Evolutionary conservation across 2,329 filamentous ascomycete species (phyloP).

Genomic region (Cercospora sojina): DNA sequence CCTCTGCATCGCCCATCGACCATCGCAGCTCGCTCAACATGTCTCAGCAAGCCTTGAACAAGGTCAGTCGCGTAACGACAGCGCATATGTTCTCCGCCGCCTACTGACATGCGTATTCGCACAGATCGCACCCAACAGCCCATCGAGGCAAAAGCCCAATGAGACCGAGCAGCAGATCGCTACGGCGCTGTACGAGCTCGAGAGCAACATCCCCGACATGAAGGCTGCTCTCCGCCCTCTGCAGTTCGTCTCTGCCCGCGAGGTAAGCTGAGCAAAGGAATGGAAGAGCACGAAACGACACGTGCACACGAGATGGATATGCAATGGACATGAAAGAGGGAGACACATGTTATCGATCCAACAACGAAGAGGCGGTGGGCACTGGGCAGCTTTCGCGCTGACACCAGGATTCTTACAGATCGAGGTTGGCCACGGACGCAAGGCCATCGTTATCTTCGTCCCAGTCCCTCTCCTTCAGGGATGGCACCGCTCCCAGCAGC

Average conservation of each 20-base stretch:
- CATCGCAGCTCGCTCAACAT: slow-evolving; percentile 48
- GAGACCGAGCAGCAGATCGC: slow-evolving; percentile 98
- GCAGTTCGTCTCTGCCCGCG: slow-evolving; percentile 97
- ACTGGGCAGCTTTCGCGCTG: slow-evolving; percentile 55
- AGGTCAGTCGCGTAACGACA: slow-evolving; percentile 47
- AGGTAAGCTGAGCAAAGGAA: slow-evolving; percentile 69
- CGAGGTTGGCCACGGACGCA: slow-evolving; percentile 99
- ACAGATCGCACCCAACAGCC: slow-evolving; percentile 85
- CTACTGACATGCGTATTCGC: not conserved
- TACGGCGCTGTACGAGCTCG: slow-evolving; percentile 95
- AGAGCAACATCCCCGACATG: slow-evolving; percentile 98
- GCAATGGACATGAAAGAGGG: slow-evolving; percentile 9
- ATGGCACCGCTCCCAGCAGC: slow-evolving; percentile 99
- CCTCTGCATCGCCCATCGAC: slow-evolving; percentile 10
- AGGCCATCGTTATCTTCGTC: slow-evolving; percentile 99
- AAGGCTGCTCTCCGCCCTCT: slow-evolving; percentile 93
- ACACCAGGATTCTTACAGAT: slow-evolving; percentile 70
- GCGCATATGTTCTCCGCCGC: not conserved
- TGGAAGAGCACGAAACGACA: not conserved
- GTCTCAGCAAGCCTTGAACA: slow-evolving; percentile 77
- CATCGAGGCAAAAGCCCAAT: slow-evolving; percentile 90
- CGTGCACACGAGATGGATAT: slow-evolving; percentile 14
- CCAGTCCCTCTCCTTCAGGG: slow-evolving; percentile 96
- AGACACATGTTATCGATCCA: slow-evolving; percentile 17
- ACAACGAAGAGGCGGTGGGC: slow-evolving; percentile 55